Conservation (phyloP, 805 yeast species). For the Saccharomycopsis sp. region DNA sequence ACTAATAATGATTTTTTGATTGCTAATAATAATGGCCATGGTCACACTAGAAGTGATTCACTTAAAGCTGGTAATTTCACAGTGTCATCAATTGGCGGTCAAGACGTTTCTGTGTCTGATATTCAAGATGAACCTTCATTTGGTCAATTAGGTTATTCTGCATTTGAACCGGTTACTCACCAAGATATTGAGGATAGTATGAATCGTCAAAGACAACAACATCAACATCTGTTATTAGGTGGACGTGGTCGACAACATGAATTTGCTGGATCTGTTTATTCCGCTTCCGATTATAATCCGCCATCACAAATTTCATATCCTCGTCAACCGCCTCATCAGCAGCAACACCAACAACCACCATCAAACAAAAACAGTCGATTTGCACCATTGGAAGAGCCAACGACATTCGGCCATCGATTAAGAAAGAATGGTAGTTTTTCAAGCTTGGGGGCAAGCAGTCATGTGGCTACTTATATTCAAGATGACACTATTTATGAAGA, state of each 20-base stretch:
- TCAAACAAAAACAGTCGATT: neutral
- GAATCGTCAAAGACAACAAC: constrained; percentile 2
- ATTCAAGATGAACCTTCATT: neutral
- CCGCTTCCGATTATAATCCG: constrained; percentile 13
- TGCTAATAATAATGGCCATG: no score
- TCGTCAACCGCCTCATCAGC: neutral
- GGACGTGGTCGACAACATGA: neutral
- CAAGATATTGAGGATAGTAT: constrained; percentile 18
- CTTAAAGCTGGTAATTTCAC: no score
- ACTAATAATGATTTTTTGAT: no score
- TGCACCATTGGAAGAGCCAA: constrained; percentile 10
- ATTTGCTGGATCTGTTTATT: constrained; percentile 11
- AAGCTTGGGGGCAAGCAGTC: constrained; percentile 19
- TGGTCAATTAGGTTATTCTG: constrained; percentile 8
- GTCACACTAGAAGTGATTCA: no score
- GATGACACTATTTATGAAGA: constrained; percentile 22
- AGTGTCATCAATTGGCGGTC: no score
- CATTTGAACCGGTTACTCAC: constrained; percentile 22
- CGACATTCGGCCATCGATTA: neutral
- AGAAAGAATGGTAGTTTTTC: constrained; percentile 11
- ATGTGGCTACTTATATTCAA: constrained; percentile 19
- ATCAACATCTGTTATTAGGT: neutral
- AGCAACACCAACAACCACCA: neutral
- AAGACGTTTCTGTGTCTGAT: constrained; percentile 6
- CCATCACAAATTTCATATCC: neutral